A percentile compares a stretch with the other conserved stretches of the same genome.
Evolutionary conservation across 495 filamentous ascomycete species (phyloP).

Genomic region (Amorphotheca resinae): DNA sequence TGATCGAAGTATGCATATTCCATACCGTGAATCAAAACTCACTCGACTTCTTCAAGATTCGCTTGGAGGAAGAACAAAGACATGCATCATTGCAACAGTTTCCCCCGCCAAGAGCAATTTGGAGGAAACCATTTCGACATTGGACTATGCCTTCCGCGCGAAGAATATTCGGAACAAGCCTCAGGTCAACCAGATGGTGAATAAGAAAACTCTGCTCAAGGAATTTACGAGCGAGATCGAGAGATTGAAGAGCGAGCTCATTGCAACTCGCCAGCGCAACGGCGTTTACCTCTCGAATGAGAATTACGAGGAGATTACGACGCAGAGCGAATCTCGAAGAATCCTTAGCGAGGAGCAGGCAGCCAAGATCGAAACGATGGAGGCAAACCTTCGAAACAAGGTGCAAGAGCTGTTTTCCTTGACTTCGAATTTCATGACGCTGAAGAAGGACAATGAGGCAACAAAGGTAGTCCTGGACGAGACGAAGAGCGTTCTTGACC

Average conservation of each 20-base stretch:
- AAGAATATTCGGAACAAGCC: conserved; percentile 99
- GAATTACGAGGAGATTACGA: conserved; percentile 72
- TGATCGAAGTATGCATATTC: conserved; percentile 81
- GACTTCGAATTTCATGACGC: conserved; percentile 67
- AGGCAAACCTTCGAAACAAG: conserved; percentile 77
- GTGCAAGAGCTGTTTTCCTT: conserved; percentile 79
- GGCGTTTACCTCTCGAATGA: conserved; percentile 87
- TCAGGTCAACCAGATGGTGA: conserved; percentile 80
- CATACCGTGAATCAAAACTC: conserved; percentile 93
- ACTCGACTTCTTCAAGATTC: conserved; percentile 93
- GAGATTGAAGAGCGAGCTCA: conserved; percentile 82
- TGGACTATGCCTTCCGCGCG: conserved; percentile 93
- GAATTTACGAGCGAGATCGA: conserved; percentile 94
- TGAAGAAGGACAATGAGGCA: conserved; percentile 78
- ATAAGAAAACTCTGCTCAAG: conserved; percentile 78
- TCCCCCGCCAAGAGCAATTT: conserved; percentile 89
- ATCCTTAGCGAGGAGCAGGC: conserved; percentile 87
- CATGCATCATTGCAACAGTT: conserved; percentile 95
- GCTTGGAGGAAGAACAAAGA: conserved; percentile 87
- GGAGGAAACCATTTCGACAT: conserved; percentile 93
- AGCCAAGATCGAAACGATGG: conserved; percentile 86
- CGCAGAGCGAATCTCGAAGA: conserved; percentile 81
- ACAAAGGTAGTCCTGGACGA: conserved; percentile 58
- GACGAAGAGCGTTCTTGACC: conserved; percentile 66
- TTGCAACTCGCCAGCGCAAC: conserved; percentile 84